These are phyloP conservation scores for Aspergillus pseudoviridinutans DNA, from an alignment of 2,329 filamentous ascomycete species.

Conservation along the genomic window DNA sequence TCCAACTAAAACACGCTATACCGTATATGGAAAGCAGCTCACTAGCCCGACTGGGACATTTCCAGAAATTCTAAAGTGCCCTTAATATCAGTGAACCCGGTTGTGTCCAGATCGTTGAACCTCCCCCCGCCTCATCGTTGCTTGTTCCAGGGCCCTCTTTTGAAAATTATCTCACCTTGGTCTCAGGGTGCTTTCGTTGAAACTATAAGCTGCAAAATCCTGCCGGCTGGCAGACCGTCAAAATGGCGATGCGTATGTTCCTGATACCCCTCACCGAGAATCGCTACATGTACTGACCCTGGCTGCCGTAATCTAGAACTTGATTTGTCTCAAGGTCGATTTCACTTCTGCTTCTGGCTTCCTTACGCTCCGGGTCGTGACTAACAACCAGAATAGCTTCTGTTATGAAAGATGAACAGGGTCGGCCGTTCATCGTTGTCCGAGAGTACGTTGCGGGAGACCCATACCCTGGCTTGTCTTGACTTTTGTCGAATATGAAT, in stretches of 20 bases:
- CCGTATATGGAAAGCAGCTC: slow-evolving; percentile 36
- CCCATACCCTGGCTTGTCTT: slow-evolving; percentile 1
- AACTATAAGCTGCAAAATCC: slow-evolving; percentile 5
- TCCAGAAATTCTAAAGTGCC: slow-evolving; percentile 32
- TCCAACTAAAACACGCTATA: slow-evolving; percentile 29
- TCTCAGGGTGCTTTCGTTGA: background rate
- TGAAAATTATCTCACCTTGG: background rate
- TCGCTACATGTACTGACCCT: slow-evolving; percentile 22
- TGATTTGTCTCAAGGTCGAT: slow-evolving; percentile 46
- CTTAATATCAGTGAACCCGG: slow-evolving; percentile 15
- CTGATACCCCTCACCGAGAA: slow-evolving; percentile 34
- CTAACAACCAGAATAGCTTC: slow-evolving; percentile 47
- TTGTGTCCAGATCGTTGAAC: slow-evolving; percentile 11
- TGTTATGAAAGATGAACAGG: slow-evolving; percentile 95
- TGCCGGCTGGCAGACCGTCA: slow-evolving; percentile 36
- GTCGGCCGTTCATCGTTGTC: slow-evolving; percentile 95
- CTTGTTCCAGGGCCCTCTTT: background rate
- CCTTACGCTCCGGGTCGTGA: slow-evolving; percentile 16
- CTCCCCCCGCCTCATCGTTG: background rate
- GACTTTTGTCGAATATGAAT: background rate
- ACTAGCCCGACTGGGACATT: slow-evolving; percentile 33
- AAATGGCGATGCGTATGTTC: slow-evolving; percentile 47
- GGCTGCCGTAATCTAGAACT: slow-evolving; percentile 33
- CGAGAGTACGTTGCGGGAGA: slow-evolving; percentile 69
- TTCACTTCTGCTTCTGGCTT: slow-evolving; percentile 4